phyloP scores from a whole-genome alignment of 306 rosid genomes.

The Rosa lucieae region DNA sequence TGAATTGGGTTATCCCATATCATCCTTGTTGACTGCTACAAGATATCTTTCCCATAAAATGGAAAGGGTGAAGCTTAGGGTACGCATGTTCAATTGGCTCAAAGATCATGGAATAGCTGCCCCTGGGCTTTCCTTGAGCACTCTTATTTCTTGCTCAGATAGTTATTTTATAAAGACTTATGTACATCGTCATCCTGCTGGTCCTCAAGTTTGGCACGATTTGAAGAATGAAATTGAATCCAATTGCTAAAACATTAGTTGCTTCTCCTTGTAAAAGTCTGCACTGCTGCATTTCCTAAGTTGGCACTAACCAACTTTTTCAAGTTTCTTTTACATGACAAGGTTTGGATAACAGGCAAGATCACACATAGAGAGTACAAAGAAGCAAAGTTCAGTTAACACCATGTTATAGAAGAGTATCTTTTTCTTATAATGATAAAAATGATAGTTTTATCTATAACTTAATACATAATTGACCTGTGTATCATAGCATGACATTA shows the following conservation, averaged over 20 bases:
- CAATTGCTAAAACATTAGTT: background rate
- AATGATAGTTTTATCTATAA: background rate
- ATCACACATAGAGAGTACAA: background rate
- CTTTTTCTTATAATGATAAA: background rate
- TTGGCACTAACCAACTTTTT: background rate
- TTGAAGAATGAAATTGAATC: constrained; percentile 43
- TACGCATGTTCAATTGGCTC: constrained; percentile 74
- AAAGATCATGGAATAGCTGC: constrained; percentile 43
- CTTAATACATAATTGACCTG: background rate
- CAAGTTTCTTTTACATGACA: background rate
- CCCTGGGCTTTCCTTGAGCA: constrained; percentile 54
- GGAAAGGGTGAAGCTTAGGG: constrained; percentile 59
- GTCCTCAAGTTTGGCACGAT: constrained; percentile 62
- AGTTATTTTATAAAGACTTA: constrained; percentile 36
- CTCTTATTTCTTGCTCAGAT: constrained; percentile 56
- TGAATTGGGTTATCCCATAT: constrained; percentile 59
- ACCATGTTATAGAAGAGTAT: background rate
- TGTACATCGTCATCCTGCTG: constrained; percentile 62
- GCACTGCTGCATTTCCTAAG: background rate
- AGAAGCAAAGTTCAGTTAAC: background rate
- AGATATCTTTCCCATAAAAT: constrained; percentile 46
- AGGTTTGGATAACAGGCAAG: background rate
- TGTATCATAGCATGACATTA: background rate
- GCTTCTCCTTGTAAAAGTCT: background rate
- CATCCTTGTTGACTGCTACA: constrained; percentile 49